Evolutionary conservation across 2,329 filamentous ascomycete genomes (phyloP).

Genomic region (Zalaria sp.): DNA sequence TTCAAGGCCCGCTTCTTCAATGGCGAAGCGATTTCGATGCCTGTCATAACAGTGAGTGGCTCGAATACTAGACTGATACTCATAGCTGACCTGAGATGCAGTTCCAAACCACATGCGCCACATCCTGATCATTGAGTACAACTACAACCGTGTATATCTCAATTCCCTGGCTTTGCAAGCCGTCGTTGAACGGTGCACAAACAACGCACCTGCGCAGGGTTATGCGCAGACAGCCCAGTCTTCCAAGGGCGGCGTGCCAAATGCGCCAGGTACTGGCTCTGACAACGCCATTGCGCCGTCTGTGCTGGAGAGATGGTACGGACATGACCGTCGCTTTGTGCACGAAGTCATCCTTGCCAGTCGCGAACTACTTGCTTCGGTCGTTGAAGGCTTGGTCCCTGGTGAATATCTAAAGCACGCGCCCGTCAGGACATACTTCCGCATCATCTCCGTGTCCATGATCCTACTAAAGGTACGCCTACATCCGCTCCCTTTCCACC

Average conservation of each 20-base stretch:
- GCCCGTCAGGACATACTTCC: conserved; percentile 72
- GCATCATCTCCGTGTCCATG: conserved; percentile 75
- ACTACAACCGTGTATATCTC: conserved; percentile 88
- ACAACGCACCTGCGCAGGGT: conserved; percentile 19
- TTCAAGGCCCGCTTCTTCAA: conserved; percentile 60
- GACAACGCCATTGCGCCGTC: conserved; percentile 31
- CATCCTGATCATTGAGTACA: conserved; percentile 86
- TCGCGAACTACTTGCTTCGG: conserved; percentile 60
- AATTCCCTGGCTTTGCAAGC: conserved; percentile 91
- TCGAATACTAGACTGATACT: conserved; percentile 10
- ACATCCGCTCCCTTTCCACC: neutral
- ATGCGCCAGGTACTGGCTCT: no score
- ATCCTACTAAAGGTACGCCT: conserved; percentile 55
- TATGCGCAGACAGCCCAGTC: conserved; percentile 12
- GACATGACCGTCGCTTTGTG: conserved; percentile 47
- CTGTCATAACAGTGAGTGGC: conserved; percentile 37
- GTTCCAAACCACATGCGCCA: conserved; percentile 48
- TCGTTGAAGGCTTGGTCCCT: conserved; percentile 62
- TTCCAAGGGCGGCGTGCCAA: conserved; percentile 9
- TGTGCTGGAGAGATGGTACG: conserved; percentile 35
- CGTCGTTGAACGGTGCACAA: conserved; percentile 84
- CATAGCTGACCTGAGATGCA: conserved; percentile 10
- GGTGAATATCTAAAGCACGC: conserved; percentile 68
- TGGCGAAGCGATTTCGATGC: conserved; percentile 76
- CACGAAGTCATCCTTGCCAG: conserved; percentile 63